These are phyloP conservation scores for Alternaria triticimaculans DNA, from an alignment of 2,329 filamentous ascomycete species.

Conservation along the genomic window DNA sequence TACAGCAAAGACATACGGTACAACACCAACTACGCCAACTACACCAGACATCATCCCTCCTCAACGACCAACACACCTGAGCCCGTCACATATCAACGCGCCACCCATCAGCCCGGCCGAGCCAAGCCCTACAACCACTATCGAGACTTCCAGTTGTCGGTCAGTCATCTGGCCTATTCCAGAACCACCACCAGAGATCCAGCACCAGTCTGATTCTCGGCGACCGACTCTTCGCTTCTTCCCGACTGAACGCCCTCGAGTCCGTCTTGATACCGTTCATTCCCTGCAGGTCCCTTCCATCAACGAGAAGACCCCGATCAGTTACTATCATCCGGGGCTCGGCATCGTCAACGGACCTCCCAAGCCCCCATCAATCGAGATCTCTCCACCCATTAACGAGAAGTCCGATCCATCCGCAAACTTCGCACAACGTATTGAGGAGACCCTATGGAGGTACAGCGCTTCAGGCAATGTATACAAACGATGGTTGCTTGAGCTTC, in stretches of 20 bases:
- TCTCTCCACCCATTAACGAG: constrained; percentile 10
- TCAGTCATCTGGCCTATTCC: constrained; percentile 30
- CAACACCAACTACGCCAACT: constrained; percentile 29
- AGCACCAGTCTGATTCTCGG: neutral
- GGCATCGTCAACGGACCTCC: constrained; percentile 8
- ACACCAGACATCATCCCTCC: constrained; percentile 20
- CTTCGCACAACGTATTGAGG: constrained; percentile 34
- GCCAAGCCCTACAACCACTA: constrained; percentile 25
- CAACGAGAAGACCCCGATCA: constrained; percentile 18
- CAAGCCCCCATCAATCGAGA: constrained; percentile 16
- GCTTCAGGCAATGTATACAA: too few relatives aligned
- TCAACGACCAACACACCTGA: constrained; percentile 4
- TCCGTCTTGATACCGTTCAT: constrained; percentile 15
- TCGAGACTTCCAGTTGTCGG: constrained; percentile 24
- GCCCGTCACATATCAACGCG: neutral
- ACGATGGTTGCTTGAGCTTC: too few relatives aligned
- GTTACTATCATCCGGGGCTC: neutral
- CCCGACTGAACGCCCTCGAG: constrained; percentile 13
- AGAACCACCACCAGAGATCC: constrained; percentile 24
- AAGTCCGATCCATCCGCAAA: constrained; percentile 9
- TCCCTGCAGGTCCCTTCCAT: constrained; percentile 13
- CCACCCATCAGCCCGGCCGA: neutral
- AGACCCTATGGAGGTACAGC: constrained; percentile 25
- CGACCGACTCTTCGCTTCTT: constrained; percentile 27
- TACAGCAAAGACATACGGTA: constrained; percentile 22